Base-by-base conservation (phyloP, 306 rosid genomes). In the Acmispon strigosus region DNA sequence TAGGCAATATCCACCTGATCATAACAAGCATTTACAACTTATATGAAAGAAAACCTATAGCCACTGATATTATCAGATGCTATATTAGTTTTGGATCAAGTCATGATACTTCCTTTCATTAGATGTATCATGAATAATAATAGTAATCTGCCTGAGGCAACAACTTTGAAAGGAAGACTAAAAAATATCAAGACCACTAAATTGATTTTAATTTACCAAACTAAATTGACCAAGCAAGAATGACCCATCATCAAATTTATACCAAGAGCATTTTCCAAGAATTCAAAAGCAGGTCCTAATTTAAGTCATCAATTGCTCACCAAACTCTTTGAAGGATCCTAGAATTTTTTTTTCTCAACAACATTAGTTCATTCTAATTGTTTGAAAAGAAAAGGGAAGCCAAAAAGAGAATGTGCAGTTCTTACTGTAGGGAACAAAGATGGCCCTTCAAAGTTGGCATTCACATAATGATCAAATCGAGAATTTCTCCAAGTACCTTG, bases 401-500 rank as follows among this genome's bases (percentile, higher is more conserved):
- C 1, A 59, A 74, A 36, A 47, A 13, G 1, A 39, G 39, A 57
- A 27, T 15, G 5, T 70, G 71, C 20, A 66, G 18, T 43, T 80
- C 80, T 76, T 87, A 89, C 97, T 66, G 9, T 66, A 8, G 96
- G 92, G 53, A 54, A 48, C 51, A 92, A 85, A 74, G 96, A 75
- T 14, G 82, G 47, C 22, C 87, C 87, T 55, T 76, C 84, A 15
- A 83, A 79, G 73, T 79, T 83, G 29, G 64, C 79, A 70, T 93
- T 89, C 5, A 93, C 1, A 78, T 90, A 93, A 88, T 88, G 75
- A 93, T 74, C 81, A 90, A 74, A 77, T 90, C 96, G 76, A 93
- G 92, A 76, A 96, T 90, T 79, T 93, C 98, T 64, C 93, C 98
- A 13, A 84, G 56, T 22, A 93, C 69, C 76, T 90, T 84, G 7